phyloP scores from a whole-genome alignment of 2,329 filamentous ascomycete genomes.

The Beauveria scarabaeidicola region DNA sequence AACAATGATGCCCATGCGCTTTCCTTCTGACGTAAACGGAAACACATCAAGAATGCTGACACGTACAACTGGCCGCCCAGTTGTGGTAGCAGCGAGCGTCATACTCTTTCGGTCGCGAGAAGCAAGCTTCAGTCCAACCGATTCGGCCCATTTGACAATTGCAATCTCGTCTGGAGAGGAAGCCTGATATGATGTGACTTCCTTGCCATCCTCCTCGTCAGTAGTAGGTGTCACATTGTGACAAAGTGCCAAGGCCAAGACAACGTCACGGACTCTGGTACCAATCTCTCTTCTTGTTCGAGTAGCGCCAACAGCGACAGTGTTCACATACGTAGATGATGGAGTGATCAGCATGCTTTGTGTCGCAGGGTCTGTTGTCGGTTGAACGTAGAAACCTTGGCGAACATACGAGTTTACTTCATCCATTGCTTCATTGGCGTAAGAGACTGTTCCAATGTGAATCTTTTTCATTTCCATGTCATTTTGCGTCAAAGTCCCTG shows the following conservation, averaged over 20 bases:
- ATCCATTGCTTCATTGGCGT: slow-evolving; percentile 98
- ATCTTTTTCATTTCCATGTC: slow-evolving; percentile 99
- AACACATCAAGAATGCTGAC: slow-evolving; percentile 91
- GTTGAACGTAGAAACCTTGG: slow-evolving; percentile 63
- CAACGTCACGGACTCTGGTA: slow-evolving; percentile 82
- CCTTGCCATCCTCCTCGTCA: slow-evolving; percentile 72
- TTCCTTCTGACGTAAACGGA: slow-evolving; percentile 95
- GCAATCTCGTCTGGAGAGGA: slow-evolving; percentile 97
- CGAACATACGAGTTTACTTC: slow-evolving; percentile 81
- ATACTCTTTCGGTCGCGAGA: slow-evolving; percentile 85
- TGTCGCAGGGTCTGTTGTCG: slow-evolving; percentile 35
- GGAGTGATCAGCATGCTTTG: slow-evolving; percentile 59
- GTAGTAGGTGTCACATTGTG: slow-evolving; percentile 86
- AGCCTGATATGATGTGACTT: slow-evolving; percentile 82
- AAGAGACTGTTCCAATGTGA: slow-evolving; percentile 94
- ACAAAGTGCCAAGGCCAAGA: slow-evolving; percentile 84
- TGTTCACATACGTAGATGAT: slow-evolving; percentile 59
- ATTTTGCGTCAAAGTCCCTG: slow-evolving; percentile 94
- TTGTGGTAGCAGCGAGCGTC: slow-evolving; percentile 67
- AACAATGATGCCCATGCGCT: slow-evolving; percentile 95
- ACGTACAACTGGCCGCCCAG: slow-evolving; percentile 65
- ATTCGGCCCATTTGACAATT: slow-evolving; percentile 92
- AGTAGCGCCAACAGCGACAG: slow-evolving; percentile 56
- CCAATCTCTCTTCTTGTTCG: slow-evolving; percentile 89
- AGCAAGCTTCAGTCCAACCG: slow-evolving; percentile 74